Base-by-base conservation (phyloP, 768 basidiomycete species). In the Pleurotus cornucopiae region DNA sequence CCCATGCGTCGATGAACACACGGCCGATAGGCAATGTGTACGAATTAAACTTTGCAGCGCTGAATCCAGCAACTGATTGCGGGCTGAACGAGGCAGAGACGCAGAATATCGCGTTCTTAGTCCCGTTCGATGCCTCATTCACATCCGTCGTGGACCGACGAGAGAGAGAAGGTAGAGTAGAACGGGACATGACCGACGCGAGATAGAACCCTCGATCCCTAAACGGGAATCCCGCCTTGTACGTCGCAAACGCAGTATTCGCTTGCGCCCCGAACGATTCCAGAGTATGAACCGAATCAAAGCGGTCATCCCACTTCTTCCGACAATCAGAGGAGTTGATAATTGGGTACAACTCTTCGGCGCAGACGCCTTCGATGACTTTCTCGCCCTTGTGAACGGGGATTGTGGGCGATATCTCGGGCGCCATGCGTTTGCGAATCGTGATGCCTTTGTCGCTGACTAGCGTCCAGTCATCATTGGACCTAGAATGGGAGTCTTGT, bases 291-390 rank as follows among this genome's bases (percentile, higher is more conserved):
- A 78, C 82, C n/a, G 81, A 83, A 57, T 88, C 89, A 62, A 92
- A 88, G 18, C 88, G 77, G 53, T 94, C 88, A 64, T 97, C 94
- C 94, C 94, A 97, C 23, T 80, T 78, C 67, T 83, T 86, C 58
- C 91, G 80, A 56, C 86, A 88, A 49, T 85, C 81, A 40, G 81
- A 79, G 58, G 86, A 86, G 6, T 78, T 78, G 14, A 97, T 77
- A 18, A 90, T 79, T 1, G 86, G 77, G 0, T 84, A 86, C 37
- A 98, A 76, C 67, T 99, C 96, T 65, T 97, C 95, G 1, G 94
- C 94, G 1, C 93, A 90, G 9, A 95, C 82, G 3, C 94, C 94
- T 66, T 98, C 91, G 49, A 98, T 87, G 58, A 98, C 92, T 70
- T 91, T 91, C 65, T 88, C 85, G 0, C 91, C 94, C 62, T 86